A percentile compares a stretch with the other conserved stretches of the same genome.
These are phyloP conservation scores for Plantago elongata DNA, from an alignment of 257 asterid genomes.

Conservation along the genomic window DNA sequence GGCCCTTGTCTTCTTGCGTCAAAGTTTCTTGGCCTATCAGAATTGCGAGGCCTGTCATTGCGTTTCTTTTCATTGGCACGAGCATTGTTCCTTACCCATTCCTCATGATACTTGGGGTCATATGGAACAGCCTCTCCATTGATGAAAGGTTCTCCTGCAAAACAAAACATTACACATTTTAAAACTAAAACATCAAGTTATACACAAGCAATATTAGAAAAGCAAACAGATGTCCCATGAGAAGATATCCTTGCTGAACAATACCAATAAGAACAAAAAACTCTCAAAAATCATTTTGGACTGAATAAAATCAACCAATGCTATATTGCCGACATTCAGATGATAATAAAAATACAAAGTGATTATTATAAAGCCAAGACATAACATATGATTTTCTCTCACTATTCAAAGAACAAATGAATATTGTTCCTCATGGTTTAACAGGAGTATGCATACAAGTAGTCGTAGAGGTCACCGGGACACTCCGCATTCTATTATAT, in stretches of 20 bases:
- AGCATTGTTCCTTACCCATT: conserved; percentile 90
- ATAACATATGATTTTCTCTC: too few species aligned
- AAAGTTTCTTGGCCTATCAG: conserved; percentile 62
- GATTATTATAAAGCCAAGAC: too few species aligned
- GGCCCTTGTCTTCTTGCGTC: conserved; percentile 39
- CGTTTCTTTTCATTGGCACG: conserved; percentile 81
- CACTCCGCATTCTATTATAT: too few species aligned
- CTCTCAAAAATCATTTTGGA: too few species aligned
- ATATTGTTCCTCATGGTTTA: too few species aligned
- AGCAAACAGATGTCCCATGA: background rate
- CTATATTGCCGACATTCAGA: too few species aligned
- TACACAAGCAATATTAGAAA: background rate
- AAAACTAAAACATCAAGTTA: background rate
- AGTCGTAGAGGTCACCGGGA: too few species aligned
- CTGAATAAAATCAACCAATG: too few species aligned
- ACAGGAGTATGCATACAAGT: too few species aligned
- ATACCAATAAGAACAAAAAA: too few species aligned
- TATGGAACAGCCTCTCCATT: conserved; percentile 97
- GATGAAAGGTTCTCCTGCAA: conserved; percentile 89
- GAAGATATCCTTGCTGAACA: background rate
- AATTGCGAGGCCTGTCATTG: conserved; percentile 72
- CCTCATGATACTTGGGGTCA: conserved; percentile 89
- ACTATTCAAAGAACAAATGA: too few species aligned
- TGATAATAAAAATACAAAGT: too few species aligned
- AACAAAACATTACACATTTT: conserved; percentile 1